Conservation (phyloP, 805 yeast species). For the Tetrapisispora namnaoensis region DNA sequence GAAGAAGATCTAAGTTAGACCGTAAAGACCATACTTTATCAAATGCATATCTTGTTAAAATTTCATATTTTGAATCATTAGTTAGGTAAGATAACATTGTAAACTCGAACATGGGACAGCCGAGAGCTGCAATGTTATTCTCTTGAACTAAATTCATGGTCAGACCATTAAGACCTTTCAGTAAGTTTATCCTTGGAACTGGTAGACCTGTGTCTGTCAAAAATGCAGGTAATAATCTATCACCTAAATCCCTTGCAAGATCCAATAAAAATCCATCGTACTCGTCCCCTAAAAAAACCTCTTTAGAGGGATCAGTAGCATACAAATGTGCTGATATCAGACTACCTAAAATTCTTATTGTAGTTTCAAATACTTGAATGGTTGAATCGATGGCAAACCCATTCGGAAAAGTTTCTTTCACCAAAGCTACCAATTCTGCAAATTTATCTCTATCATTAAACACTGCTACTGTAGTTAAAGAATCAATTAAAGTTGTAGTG, state of each 20-base stretch:
- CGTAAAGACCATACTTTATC: slow-evolving; percentile 62
- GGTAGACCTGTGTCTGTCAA: slow-evolving; percentile 59
- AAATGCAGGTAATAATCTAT: slow-evolving; percentile 60
- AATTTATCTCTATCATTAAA: slow-evolving; percentile 55
- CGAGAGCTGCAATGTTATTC: slow-evolving; percentile 83
- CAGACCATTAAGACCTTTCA: slow-evolving; percentile 29
- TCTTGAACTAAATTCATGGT: slow-evolving; percentile 42
- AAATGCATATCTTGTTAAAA: slow-evolving; percentile 51
- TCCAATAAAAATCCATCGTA: slow-evolving; percentile 67
- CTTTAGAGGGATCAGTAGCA: slow-evolving; percentile 39
- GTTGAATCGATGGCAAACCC: slow-evolving; percentile 53
- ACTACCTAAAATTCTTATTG: slow-evolving; percentile 78
- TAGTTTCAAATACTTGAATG: slow-evolving; percentile 81
- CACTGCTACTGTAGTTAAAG: slow-evolving; percentile 68
- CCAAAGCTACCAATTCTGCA: slow-evolving; percentile 34
- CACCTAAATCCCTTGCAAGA: slow-evolving; percentile 69
- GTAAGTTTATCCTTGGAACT: slow-evolving; percentile 66
- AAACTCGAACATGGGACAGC: slow-evolving; percentile 74
- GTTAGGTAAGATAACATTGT: slow-evolving; percentile 66
- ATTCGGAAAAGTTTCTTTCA: slow-evolving; percentile 27
- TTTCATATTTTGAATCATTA: slow-evolving; percentile 61
- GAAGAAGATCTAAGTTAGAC: slow-evolving; percentile 53
- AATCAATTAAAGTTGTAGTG: slow-evolving; percentile 68
- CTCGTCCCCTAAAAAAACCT: slow-evolving; percentile 30
- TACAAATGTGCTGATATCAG: slow-evolving; percentile 68